phyloP scores from a whole-genome alignment of 805 yeast genomes.

The Debaryomyces prosopidis region DNA sequence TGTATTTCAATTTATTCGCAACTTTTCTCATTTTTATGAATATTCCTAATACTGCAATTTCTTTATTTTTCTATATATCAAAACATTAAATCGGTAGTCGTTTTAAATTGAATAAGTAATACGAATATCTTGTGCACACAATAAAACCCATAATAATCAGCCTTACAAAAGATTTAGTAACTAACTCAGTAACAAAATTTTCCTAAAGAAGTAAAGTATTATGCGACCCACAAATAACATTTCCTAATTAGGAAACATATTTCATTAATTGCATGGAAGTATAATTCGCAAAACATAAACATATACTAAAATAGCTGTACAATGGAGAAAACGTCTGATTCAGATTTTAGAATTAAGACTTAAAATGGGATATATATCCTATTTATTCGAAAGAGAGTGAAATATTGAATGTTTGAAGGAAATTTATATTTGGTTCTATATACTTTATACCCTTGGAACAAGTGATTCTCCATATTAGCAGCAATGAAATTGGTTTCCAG shows the following conservation, averaged over 20 bases:
- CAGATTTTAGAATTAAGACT: neutral
- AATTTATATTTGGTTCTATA: neutral
- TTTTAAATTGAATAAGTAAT: too few relatives aligned
- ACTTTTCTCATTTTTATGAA: too few relatives aligned
- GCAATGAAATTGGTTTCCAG: conserved; percentile 20
- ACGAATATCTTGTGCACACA: too few relatives aligned
- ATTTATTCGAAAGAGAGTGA: neutral
- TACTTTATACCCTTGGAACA: neutral
- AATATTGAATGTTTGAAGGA: neutral
- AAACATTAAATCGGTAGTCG: too few relatives aligned
- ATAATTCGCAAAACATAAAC: neutral
- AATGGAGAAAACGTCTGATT: too few relatives aligned
- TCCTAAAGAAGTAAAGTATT: too few relatives aligned
- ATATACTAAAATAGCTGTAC: neutral
- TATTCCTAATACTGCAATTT: too few relatives aligned
- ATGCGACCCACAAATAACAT: neutral
- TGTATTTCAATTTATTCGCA: too few relatives aligned
- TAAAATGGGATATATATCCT: neutral
- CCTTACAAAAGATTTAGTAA: too few relatives aligned
- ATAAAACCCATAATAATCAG: too few relatives aligned
- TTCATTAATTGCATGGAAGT: neutral
- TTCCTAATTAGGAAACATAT: conserved; percentile 7
- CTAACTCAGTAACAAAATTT: too few relatives aligned
- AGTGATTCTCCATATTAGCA: conserved; percentile 4
- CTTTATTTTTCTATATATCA: too few relatives aligned